Base-by-base conservation (phyloP, 257 asterid genomes). In the Solanum verrucosum region DNA sequence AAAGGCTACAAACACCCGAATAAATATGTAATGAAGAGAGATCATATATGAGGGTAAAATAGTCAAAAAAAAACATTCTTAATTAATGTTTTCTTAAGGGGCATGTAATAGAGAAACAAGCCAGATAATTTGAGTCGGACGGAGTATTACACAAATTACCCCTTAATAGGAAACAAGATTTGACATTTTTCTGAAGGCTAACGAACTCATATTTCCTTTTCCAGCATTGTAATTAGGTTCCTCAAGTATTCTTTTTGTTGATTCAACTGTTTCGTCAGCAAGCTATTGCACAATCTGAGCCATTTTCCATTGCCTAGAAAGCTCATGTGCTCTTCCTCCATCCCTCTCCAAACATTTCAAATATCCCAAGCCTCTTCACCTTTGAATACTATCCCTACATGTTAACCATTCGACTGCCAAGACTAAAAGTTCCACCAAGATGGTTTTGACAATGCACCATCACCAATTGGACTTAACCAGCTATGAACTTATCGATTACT, bases 401-500 rank as follows among this genome's bases (percentile, higher is more conserved):
- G 94, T 90, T 91, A 21, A 88, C 84, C 63, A 79, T 87, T 25
- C 88, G 89, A 87, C 90, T 91, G n/a, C 91, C 93, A 87, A 93
- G 81, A 27, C 90, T 92, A 87, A 91, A 90, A 88, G 91, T 90
- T 68, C 94, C 94, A 52, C 91, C 93, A 56, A 92, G 92, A 79
- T 91, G 93, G 89, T 91, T 49, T 93, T 27, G 94, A 84, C 88
- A 96, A 91, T 25, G 95, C 95, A 34, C 98, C 98, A 88, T 96
- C 98, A 40, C 98, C 99, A 72, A 95, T 89, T 1, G 99, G 99
- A 91, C 99, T 93, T 60, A 97, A 97, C 18, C 99, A 14, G 59
- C 59, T 49, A 49, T 13, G 18, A 49, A 49, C 21, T 0, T 3
- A 49, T 49, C 59, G 8, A 49, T 5, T 49, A 49, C 21, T 49